Evolutionary conservation across 306 rosid species (phyloP).

Genomic region (Datisca glomerata): DNA sequence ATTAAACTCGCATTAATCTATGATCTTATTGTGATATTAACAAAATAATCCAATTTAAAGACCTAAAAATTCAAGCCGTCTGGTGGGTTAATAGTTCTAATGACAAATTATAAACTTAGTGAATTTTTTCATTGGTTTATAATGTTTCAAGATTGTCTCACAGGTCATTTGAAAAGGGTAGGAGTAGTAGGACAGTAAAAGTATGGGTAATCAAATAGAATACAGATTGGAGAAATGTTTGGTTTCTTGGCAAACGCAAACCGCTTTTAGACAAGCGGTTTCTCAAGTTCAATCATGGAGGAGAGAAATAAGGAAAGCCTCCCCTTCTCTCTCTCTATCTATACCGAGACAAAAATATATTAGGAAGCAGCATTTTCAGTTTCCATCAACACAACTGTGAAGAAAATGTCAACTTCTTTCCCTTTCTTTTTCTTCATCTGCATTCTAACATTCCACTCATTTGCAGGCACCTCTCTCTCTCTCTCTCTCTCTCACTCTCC

Average conservation of each 20-base stretch:
- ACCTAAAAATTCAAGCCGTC: no score
- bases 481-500: background rate
- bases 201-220: no score
- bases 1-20: no score
- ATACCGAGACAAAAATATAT: background rate
- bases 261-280: conserved; percentile 3
- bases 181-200: no score
- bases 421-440: conserved; percentile 12
- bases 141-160: no score
- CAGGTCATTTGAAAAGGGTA: no score
- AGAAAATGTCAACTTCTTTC: conserved; percentile 29
- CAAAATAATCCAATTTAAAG: no score
- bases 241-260: background rate
- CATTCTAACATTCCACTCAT: conserved; percentile 3
- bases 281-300: background rate
- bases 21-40: no score
- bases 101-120: no score
- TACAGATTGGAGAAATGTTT: conserved; percentile 1
- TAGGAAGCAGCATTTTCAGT: background rate
- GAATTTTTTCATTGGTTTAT: no score
- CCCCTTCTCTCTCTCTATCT: background rate
- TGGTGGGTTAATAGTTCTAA: no score
- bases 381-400: background rate
- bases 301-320: background rate
- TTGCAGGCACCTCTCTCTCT: background rate